Percentiles rank a stretch among this genome's conserved stretches.
Evolutionary conservation across 163 green algal genomes (phyloP).

Genomic region (Coccomyxa subellipsoidea): DNA sequence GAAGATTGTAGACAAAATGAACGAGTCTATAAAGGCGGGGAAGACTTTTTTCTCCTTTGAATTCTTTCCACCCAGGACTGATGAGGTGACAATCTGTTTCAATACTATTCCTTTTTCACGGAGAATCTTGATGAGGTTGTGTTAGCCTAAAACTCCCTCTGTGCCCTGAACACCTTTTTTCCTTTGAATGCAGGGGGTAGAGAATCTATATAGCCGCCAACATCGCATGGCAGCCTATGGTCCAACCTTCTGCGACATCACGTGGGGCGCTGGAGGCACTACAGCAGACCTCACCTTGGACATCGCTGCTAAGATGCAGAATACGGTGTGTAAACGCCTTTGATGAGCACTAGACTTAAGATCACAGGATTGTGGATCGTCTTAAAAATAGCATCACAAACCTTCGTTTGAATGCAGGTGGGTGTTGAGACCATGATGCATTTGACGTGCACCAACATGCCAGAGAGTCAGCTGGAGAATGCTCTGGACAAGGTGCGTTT

Average conservation of each 20-base stretch:
- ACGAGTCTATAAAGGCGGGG: conserved; percentile 47
- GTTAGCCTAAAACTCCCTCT: too few species aligned
- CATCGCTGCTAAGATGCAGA: conserved; percentile 94
- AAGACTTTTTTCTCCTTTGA: conserved; percentile 93
- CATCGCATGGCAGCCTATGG: conserved; percentile 81
- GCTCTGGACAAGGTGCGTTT: conserved; percentile 71
- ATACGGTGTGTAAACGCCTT: conserved; percentile 56
- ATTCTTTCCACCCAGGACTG: conserved; percentile 93
- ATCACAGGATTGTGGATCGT: too few species aligned
- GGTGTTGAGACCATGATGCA: conserved; percentile 99
- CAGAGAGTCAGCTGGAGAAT: conserved; percentile 75
- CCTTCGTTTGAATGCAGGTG: conserved; percentile 56
- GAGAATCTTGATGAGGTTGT: not conserved
- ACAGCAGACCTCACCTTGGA: conserved; percentile 94
- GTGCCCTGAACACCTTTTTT: not conserved
- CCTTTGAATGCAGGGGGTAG: conserved; percentile 65
- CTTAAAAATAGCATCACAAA: not conserved
- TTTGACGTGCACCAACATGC: conserved; percentile 99
- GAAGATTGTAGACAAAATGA: conserved; percentile 87
- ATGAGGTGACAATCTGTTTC: conserved; percentile 62
- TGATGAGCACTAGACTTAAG: too few species aligned
- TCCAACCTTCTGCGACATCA: conserved; percentile 97
- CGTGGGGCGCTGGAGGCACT: conserved; percentile 92
- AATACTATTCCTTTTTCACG: too few species aligned
- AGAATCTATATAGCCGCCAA: conserved; percentile 91